phyloP scores from a whole-genome alignment of 2,329 filamentous ascomycete genomes.

The Aspergillus novofumigatus region DNA sequence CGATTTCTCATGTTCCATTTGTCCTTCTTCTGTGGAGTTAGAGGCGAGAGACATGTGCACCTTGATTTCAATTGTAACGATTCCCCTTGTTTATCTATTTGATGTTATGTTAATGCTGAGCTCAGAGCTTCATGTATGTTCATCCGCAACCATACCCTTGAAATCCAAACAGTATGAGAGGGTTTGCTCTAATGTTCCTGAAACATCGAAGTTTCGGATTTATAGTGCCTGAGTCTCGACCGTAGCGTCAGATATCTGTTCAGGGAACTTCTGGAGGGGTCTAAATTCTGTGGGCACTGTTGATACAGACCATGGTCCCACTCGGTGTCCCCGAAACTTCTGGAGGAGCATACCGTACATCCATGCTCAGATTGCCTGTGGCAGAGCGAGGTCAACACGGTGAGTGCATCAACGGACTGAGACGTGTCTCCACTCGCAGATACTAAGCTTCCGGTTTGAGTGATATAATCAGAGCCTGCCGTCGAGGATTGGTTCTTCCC shows the following conservation, averaged over 20 bases:
- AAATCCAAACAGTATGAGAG: no score
- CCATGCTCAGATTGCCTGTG: neutral
- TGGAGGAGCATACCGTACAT: neutral
- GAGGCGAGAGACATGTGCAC: no score
- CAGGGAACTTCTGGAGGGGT: neutral
- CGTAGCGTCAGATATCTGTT: no score
- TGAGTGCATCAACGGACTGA: no score
- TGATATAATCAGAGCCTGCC: neutral
- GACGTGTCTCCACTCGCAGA: neutral
- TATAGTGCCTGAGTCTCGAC: no score
- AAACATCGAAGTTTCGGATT: no score
- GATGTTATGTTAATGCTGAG: no score
- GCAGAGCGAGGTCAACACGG: neutral
- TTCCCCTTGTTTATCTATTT: no score
- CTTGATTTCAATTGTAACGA: no score
- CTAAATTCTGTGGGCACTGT: neutral
- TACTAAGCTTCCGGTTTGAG: neutral
- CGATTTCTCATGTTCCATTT: neutral
- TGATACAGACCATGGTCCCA: neutral
- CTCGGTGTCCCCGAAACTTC: neutral
- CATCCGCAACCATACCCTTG: no score
- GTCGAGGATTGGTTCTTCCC: neutral
- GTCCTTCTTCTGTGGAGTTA: neutral
- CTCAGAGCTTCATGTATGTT: no score
- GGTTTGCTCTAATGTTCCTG: no score